Base-by-base conservation (phyloP, 106 monocot species). In the Iris macrosiphon region DNA sequence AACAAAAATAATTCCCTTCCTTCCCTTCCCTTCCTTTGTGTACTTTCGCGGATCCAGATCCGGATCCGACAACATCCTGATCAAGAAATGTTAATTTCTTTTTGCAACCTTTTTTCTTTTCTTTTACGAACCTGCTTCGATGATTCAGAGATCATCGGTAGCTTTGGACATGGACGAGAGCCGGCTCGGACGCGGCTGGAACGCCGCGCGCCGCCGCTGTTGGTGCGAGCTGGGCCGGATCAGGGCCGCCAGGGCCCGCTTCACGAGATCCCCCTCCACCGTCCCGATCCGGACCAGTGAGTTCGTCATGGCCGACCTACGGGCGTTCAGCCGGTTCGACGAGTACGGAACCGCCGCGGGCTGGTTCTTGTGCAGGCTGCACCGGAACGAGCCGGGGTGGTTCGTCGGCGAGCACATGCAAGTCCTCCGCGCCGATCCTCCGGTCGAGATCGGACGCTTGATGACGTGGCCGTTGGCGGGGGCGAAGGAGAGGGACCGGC, bases 321-420 rank as follows among this genome's bases (percentile, higher is more conserved):
- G 33, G 12, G 52, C 71, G 64, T 57, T 64, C 37, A 74, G 52
- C 42, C 66, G 60, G 33, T 40, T 64, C 24, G 82, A 83, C 15
- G 73, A 8, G 13, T 31, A 45, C 6, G 32, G 59, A 22, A 55
- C 15, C 31, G 34, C 64, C 15, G 16, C 51, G 27, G 13, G 10
- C 50, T 20, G 59, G 15, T 51, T 70, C 63, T 75, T 88, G 72
- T 88, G 88, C 40, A 83, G 82, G 32, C 68, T 65, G 54, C 87
- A 88, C 1, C 87, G 74, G 65, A 88, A 88, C 12, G 87, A 82
- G 7, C 87, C 87, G 10, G 88, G 82, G 33, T 88, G 88, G 28
- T 67, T 83, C n/a, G 83, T 79, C 43, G 88, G 82, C 2, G 88
- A 82, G 66, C 88, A 88, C 79, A 82, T 78, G 62, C 87, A 88